Base-by-base conservation (phyloP, 2,329 filamentous ascomycete genomes). In the Fusarium camptoceras region DNA sequence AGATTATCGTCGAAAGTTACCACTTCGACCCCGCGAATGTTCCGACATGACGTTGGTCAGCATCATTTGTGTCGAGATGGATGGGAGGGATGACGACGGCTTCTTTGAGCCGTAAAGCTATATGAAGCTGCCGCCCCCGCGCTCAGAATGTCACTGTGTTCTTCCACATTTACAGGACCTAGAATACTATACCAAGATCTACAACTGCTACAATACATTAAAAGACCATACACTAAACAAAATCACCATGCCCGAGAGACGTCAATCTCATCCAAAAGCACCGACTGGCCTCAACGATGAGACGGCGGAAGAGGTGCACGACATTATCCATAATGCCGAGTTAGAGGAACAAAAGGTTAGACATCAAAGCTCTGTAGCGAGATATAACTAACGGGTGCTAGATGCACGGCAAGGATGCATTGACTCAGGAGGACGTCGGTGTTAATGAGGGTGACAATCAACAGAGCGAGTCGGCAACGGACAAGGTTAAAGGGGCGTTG, bases 281-380 rank as follows among this genome's bases (percentile, higher is more conserved):
- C 51, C 75, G 1, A 70, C 64, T 16, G 76, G 76, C 22, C 72
- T 78, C 46, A 61, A 73, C 1, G 78, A 79, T 41, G 76, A 79
- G 67, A 75, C 72, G 25, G 78, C 78, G 18, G 54, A 75, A 9
- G 78, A 78, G 55, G 60, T 63, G 9, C 78, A 80, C 47, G 78
- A 80, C 20, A 72, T 80, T 46, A 80, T 80, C 20, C 77, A 80
- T 50, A 56, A 72, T 6, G 78, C 78, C 30, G 78, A 80, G 51
- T n/a, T 73, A 1, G 77, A 79, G 47, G 78, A 79, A 54, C 78
- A 79, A 51, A 73, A 70, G 55, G 76, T 76, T 1, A 34, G 15
- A 16, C 8, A 5, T 3, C 10, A 4, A 7, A 0, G 6, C 3
- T 10, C 1, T 8, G n/a, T 1, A 2, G 11, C 1, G 8, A 2